Evolutionary conservation across 179 eudicot species (phyloP).

Genomic region (Silene coronaria): DNA sequence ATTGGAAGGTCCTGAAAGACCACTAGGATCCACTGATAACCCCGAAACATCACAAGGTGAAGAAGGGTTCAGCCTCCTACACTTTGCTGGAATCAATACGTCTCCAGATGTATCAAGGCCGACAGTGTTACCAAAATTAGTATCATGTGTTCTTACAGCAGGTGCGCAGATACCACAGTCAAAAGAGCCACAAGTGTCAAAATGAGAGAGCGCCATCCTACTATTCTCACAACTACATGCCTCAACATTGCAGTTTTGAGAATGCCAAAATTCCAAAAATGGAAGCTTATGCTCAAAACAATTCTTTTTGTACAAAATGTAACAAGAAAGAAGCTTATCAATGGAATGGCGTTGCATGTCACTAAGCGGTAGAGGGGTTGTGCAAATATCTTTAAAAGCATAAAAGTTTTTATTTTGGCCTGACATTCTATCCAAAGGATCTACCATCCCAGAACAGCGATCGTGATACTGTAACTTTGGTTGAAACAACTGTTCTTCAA

Average conservation of each 20-base stretch:
- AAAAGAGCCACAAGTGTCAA: slow-evolving; percentile 39
- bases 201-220: slow-evolving; percentile 36
- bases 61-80: slow-evolving; percentile 27
- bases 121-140: slow-evolving; percentile 13
- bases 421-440: slow-evolving; percentile 1
- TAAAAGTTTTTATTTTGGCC: slow-evolving; percentile 18
- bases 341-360: slow-evolving; percentile 10
- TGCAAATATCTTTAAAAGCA: slow-evolving; percentile 23
- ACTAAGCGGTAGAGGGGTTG: slow-evolving; percentile 14
- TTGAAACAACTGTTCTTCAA: slow-evolving; percentile 19
- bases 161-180: slow-evolving; percentile 44
- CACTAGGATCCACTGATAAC: slow-evolving; percentile 23
- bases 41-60: slow-evolving; percentile 23
- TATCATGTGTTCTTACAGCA: slow-evolving; percentile 23
- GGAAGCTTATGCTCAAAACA: slow-evolving; percentile 23
- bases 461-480: slow-evolving; percentile 18
- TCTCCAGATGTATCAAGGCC: slow-evolving; percentile 22
- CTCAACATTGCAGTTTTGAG: slow-evolving; percentile 29
- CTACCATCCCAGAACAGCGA: slow-evolving; percentile 18
- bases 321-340: slow-evolving; percentile 32
- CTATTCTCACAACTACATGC: slow-evolving; percentile 42
- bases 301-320: slow-evolving; percentile 26
- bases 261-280: slow-evolving; percentile 43
- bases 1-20: slow-evolving; percentile 26
- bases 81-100: slow-evolving; percentile 30